Evolutionary conservation across 2,329 filamentous ascomycete species (phyloP), one percentile per base, ranked within the genome.

Genomic region (Claviceps citrina): DNA sequence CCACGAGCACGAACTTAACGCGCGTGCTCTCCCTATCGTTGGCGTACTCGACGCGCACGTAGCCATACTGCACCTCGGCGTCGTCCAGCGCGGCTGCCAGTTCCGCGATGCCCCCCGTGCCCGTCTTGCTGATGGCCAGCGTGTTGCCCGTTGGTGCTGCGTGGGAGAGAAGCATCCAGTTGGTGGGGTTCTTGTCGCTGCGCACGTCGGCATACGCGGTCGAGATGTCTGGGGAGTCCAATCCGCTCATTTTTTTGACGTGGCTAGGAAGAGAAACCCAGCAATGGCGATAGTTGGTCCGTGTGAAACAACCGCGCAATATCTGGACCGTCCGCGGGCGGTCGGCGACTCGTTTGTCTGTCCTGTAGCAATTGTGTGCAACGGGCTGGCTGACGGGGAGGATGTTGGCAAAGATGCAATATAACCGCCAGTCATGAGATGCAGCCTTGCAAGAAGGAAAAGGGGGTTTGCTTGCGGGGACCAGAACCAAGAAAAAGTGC

Each of bases 1-100:
- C 68, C 25, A 81, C 61, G 36, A 83, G 65, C 36, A 65, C 69
- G 54, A 82, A 82, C 62, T 83, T 83, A 53, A 80, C 71, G 28
- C 78, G 66, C 53, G 64, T 76, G 59, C 68, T 74, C 64, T 83
- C 78, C 47, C 72, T 72, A 57, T 83, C 78, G 62, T 81, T 82
- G 54, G 76, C 76, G 57, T 82, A 75, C 63, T 81, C 75, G 55
- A 79, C 63, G 24, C 75, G 71, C 49, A 65, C 71, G 61, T 81
- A 81, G 41, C 66, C 76, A 62, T 80, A 81, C 56, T 78, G 73
- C 41, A 76, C 76, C 58, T 78, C 67, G 27, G 54, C 52, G 51
- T 75, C 66, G 54, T 76, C 74, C 9, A 82, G 63, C 46, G 64
- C 59, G 25, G 51, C 51, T n/a, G 65, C 62, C 45, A 81, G 64